Conservation (phyloP, 306 rosid species). For the Cajanus cajan region DNA sequence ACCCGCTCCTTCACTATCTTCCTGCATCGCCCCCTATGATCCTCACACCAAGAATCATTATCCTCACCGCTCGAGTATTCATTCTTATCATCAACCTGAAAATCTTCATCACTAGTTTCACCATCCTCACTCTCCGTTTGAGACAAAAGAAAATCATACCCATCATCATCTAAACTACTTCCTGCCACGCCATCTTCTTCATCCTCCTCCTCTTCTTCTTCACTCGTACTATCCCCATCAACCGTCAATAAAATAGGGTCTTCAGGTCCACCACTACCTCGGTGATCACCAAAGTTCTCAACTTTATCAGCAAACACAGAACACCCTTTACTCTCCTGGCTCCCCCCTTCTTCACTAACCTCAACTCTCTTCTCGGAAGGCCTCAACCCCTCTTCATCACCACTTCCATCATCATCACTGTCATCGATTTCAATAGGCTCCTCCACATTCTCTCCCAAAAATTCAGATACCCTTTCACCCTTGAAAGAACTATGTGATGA, state of each 20-base stretch:
- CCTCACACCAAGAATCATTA: background rate
- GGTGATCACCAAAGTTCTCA: background rate
- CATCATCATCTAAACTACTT: background rate
- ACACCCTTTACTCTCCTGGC: background rate
- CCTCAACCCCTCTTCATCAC: background rate
- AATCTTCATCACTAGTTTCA: constrained; percentile 27
- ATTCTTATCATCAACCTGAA: background rate
- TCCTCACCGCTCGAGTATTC: background rate
- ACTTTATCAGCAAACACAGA: background rate
- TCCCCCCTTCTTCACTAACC: background rate
- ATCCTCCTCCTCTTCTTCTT: no score
- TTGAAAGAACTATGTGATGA: background rate
- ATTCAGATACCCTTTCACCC: background rate
- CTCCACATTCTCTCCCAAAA: background rate
- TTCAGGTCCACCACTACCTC: background rate
- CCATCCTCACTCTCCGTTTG: background rate
- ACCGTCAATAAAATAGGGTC: background rate
- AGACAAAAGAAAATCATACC: background rate
- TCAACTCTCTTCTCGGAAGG: background rate
- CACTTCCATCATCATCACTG: background rate
- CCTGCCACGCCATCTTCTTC: no score
- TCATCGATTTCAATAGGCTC: background rate
- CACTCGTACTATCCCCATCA: background rate
- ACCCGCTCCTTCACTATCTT: background rate
- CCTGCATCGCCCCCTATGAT: background rate